Conservation (phyloP, 108 stramenopile genomes). For the Skeletonema tropicum region DNA sequence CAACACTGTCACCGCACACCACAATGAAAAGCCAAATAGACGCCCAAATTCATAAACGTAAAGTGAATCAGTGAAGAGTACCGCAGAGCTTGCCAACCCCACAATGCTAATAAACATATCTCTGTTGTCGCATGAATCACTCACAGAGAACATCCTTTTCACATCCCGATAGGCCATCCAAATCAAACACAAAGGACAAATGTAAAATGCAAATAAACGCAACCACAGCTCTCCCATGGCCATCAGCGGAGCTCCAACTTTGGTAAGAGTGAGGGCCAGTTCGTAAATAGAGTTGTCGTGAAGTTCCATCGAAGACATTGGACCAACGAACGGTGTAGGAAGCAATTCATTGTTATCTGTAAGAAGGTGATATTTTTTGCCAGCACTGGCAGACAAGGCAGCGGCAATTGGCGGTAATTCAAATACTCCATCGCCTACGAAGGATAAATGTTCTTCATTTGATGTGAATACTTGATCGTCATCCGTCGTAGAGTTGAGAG, state of each 20-base stretch:
- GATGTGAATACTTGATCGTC: background rate
- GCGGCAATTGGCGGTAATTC: conserved; percentile 34
- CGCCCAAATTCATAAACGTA: conserved; percentile 73
- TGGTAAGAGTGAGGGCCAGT: conserved; percentile 15
- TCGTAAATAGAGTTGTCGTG: conserved; percentile 35
- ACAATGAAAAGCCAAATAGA: conserved; percentile 46
- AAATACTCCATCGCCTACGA: conserved; percentile 28
- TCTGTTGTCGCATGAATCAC: background rate
- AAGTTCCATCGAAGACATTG: conserved; percentile 36
- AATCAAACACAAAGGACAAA: conserved; percentile 41
- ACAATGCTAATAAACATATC: conserved; percentile 16
- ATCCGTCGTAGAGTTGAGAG: background rate
- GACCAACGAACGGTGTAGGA: conserved; percentile 25
- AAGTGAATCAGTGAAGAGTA: conserved; percentile 74
- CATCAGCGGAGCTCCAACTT: conserved; percentile 37
- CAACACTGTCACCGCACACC: conserved; percentile 42
- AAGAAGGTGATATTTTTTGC: background rate
- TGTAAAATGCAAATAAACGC: conserved; percentile 60
- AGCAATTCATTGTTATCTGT: background rate
- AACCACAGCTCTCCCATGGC: conserved; percentile 88
- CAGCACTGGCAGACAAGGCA: conserved; percentile 6
- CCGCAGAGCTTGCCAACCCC: conserved; percentile 62
- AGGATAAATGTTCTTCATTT: background rate
- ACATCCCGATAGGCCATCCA: conserved; percentile 1
- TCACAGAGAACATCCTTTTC: background rate